phyloP scores from a whole-genome alignment of 1,284 basidiomycete species.

The Malassezia psittaci region DNA sequence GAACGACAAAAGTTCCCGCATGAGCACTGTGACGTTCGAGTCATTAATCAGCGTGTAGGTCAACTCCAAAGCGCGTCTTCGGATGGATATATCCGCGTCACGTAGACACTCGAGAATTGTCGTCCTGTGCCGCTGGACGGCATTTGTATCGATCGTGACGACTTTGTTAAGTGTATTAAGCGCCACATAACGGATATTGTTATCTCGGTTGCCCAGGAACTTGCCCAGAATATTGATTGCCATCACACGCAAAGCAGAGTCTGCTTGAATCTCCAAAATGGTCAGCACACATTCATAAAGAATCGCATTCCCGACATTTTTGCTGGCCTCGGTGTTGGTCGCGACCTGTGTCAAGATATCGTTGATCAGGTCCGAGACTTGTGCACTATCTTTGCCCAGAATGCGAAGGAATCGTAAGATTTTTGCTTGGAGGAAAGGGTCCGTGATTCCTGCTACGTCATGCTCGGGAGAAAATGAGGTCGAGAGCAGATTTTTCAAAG shows the following conservation, averaged over 20 bases:
- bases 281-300: constrained; percentile 95
- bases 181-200: constrained; percentile 96
- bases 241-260: constrained; percentile 91
- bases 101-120: constrained; percentile 96
- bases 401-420: constrained; percentile 83
- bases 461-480: constrained; percentile 98
- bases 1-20: constrained; percentile 85
- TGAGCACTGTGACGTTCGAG: constrained; percentile 80
- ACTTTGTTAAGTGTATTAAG: constrained; percentile 98
- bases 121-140: constrained; percentile 93
- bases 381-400: constrained; percentile 71
- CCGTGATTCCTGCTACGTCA: constrained; percentile 97
- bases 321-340: constrained; percentile 93
- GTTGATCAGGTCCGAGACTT: constrained; percentile 89
- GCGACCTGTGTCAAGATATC: constrained; percentile 97
- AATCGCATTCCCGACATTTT: constrained; percentile 97
- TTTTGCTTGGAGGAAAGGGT: constrained; percentile 96
- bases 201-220: constrained; percentile 93
- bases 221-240: constrained; percentile 99
- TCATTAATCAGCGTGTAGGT: constrained; percentile 97
- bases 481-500: constrained; percentile 86
- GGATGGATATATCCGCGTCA: constrained; percentile 97
- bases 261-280: constrained; percentile 95
- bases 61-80: constrained; percentile 86
- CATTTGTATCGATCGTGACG: constrained; percentile 93